Evolutionary conservation across 2,329 filamentous ascomycete species (phyloP).

Genomic region (Helminthosporium solani): DNA sequence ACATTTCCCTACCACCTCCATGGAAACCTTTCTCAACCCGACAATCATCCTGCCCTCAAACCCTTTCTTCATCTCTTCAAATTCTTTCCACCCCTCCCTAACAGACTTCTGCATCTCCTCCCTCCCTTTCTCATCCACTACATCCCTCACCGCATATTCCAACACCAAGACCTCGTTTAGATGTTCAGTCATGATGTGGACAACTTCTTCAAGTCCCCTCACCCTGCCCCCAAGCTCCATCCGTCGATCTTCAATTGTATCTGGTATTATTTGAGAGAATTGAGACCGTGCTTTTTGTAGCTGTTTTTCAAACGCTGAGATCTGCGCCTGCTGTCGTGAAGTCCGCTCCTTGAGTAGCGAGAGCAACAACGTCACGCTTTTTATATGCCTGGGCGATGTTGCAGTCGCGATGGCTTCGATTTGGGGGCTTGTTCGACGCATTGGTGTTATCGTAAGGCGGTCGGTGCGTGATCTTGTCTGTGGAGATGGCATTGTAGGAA

Average conservation of each 20-base stretch:
- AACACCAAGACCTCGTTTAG: constrained; percentile 6
- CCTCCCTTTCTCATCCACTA: constrained; percentile 2
- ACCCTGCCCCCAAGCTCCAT: no score
- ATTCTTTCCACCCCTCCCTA: not conserved
- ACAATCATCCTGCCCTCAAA: not conserved
- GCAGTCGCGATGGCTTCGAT: constrained; percentile 1
- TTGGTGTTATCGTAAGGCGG: constrained; percentile 3
- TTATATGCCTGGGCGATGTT: not conserved
- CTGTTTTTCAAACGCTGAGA: not conserved
- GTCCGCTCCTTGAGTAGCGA: not conserved
- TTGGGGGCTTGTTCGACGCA: constrained; percentile 1
- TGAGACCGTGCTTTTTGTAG: not conserved
- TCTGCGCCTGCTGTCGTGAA: not conserved
- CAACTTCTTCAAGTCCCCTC: not conserved
- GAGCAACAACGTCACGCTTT: not conserved
- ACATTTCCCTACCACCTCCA: not conserved
- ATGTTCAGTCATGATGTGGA: not conserved
- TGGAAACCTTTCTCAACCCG: not conserved
- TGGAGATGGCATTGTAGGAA: not conserved
- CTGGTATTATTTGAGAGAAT: no score
- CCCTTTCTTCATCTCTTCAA: not conserved
- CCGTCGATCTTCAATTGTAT: not conserved
- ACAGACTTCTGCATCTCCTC: not conserved
- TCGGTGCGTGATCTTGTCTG: not conserved
- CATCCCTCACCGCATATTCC: constrained; percentile 5